Base-by-base conservation (phyloP, 2,329 filamentous ascomycete genomes). In the Tolypocladium nubicola region DNA sequence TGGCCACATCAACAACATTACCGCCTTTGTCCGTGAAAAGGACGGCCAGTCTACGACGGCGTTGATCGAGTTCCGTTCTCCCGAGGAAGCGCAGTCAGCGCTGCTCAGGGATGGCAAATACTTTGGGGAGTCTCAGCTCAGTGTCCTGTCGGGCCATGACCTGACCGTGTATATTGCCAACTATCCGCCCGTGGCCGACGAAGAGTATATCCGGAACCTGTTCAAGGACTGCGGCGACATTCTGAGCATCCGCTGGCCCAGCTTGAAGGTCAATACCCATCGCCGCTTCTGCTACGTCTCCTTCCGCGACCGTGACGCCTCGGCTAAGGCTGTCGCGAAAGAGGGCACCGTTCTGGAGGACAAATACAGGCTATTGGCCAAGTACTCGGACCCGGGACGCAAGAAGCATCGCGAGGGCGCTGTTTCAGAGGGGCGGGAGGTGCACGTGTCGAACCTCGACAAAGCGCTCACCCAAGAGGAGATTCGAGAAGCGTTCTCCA, bases 251-350 rank as follows among this genome's bases (percentile, higher is more conserved):
- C 87, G 94, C 26, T 94, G 94, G 74, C 94, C 94, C 2, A 96
- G 90, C 57, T 81, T 99, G 55, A 95, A 95, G 69, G 91, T 82
- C 71, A 93, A 97, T 66, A 86, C 87, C 1, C 86, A 89, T 64
- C 89, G 94, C 38, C 87, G 94, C 30, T 99, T 99, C 75, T 97
- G 92, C 75, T 99, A 99, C 70, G 80, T 97, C 8, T 90, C 95
- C n/a, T 97, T 97, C 69, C 80, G 85, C 53, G 83, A 84, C 38
- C 72, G 80, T 3, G 78, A 79, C n/a, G 81, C 83, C 55, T 89
- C 91, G 0, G 79, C 83, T 43, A 83, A 82, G 53, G 92, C 92
- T 1, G 87, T 86, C 0, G 75, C 83, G 58, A 80, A 96, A 53
- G 81, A 97, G 66, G 87, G 87, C 33, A 85, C 80, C 57, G 69